Conservation (phyloP, 2,329 filamentous ascomycete species). For the Beauveria varroae region DNA sequence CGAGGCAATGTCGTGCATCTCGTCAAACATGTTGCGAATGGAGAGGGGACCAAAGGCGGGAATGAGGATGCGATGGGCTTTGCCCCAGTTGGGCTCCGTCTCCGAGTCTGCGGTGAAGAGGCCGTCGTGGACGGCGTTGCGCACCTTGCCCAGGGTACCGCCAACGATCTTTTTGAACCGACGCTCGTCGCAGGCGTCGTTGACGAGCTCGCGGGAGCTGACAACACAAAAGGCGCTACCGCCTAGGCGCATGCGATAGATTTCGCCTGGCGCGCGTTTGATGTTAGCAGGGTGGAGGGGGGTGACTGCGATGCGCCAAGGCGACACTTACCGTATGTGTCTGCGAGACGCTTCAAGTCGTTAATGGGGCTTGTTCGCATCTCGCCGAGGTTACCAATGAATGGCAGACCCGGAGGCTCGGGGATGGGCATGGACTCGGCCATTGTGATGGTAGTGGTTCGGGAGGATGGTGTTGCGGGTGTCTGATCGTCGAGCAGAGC, state of each 20-base stretch:
- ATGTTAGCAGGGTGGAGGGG: background rate
- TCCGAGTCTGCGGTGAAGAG: conserved; percentile 51
- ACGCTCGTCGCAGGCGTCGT: conserved; percentile 58
- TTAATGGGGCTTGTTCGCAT: conserved; percentile 52
- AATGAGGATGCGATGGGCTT: conserved; percentile 58
- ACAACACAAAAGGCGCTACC: conserved; percentile 42
- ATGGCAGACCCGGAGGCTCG: conserved; percentile 53
- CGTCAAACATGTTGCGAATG: conserved; percentile 61
- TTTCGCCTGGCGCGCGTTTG: conserved; percentile 40
- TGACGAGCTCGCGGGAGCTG: conserved; percentile 46
- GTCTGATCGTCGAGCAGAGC: background rate
- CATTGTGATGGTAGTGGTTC: conserved; percentile 18
- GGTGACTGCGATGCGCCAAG: background rate
- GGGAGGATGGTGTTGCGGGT: background rate
- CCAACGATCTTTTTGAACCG: conserved; percentile 54
- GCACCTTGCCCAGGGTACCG: conserved; percentile 38
- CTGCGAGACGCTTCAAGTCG: conserved; percentile 49
- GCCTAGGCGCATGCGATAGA: conserved; percentile 48
- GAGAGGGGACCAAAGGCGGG: conserved; percentile 63
- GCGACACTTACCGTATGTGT: conserved; percentile 53
- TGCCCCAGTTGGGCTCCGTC: conserved; percentile 53
- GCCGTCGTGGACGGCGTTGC: conserved; percentile 55
- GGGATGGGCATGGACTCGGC: conserved; percentile 45
- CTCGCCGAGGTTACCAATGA: conserved; percentile 59
- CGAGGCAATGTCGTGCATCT: conserved; percentile 60